A percentile compares a stretch with the other conserved stretches of the same genome.
Conservation (phyloP, 768 basidiomycete genomes). For the Tylopilus sp. region DNA sequence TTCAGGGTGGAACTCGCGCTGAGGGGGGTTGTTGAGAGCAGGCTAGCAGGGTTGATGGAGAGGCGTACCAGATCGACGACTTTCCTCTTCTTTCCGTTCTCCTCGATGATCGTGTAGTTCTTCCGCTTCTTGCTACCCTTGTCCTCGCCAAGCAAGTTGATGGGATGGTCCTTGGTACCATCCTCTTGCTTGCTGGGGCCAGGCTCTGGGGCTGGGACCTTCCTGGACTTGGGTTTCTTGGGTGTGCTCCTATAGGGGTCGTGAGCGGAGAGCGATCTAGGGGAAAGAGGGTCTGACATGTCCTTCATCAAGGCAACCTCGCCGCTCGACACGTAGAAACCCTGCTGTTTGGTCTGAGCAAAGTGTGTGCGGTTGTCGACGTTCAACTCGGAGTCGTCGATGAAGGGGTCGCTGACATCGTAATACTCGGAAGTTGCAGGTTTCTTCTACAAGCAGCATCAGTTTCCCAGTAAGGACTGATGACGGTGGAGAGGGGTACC, state of each 20-base stretch:
- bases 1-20: conserved; percentile 71
- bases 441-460: conserved; percentile 39
- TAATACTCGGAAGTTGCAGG: conserved; percentile 71
- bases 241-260: conserved; percentile 43
- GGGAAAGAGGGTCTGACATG: conserved; percentile 37
- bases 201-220: conserved; percentile 30
- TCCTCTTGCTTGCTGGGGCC: conserved; percentile 32
- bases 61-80: conserved; percentile 58
- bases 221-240: conserved; percentile 72
- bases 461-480: background rate
- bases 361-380: conserved; percentile 90
- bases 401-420: conserved; percentile 90
- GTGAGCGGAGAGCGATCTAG: conserved; percentile 18
- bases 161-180: conserved; percentile 51
- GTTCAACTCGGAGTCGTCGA: conserved; percentile 93
- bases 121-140: conserved; percentile 51
- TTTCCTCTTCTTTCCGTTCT: conserved; percentile 69
- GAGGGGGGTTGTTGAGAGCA: background rate
- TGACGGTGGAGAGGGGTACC: conserved; percentile 22
- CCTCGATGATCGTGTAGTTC: conserved; percentile 47
- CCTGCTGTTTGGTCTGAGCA: conserved; percentile 87
- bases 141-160: conserved; percentile 40
- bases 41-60: background rate
- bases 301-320: conserved; percentile 85
- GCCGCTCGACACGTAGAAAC: conserved; percentile 89